Percentiles rank a stretch among this genome's conserved stretches.
phyloP scores from a whole-genome alignment of 768 basidiomycete genomes.

The Dictyophora rubrovolvata region DNA sequence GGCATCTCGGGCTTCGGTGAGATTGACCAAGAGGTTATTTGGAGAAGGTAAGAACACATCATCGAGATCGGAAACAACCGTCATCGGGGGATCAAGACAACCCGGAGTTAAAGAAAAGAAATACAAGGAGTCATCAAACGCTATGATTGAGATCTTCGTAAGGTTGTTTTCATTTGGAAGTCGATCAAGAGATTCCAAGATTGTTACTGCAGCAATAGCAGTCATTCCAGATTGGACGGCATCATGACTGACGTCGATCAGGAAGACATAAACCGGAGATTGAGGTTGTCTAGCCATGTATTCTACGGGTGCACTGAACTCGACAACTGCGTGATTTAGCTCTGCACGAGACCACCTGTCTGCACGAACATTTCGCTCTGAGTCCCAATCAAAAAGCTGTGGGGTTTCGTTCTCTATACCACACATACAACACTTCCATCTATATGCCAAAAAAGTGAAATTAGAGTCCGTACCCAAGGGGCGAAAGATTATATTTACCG shows the following conservation, averaged over 20 bases:
- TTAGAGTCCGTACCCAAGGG: background rate
- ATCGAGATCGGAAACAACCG: slow-evolving; percentile 93
- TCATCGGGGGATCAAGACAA: slow-evolving; percentile 75
- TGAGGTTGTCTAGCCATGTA: slow-evolving; percentile 99
- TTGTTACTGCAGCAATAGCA: slow-evolving; percentile 92
- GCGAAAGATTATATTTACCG: slow-evolving; percentile 36
- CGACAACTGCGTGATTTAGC: slow-evolving; percentile 88
- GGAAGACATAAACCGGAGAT: slow-evolving; percentile 95
- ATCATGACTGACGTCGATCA: slow-evolving; percentile 90
- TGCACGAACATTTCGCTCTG: slow-evolving; percentile 82
- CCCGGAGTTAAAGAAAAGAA: slow-evolving; percentile 90
- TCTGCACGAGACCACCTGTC: slow-evolving; percentile 93
- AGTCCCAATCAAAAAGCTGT: slow-evolving; percentile 98
- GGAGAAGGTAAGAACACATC: slow-evolving; percentile 98
- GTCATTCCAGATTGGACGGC: slow-evolving; percentile 96
- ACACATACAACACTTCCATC: slow-evolving; percentile 99
- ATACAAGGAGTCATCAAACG: slow-evolving; percentile 85
- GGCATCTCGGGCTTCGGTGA: slow-evolving; percentile 70
- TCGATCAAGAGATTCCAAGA: slow-evolving; percentile 89
- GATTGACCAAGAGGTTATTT: slow-evolving; percentile 86
- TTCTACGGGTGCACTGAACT: slow-evolving; percentile 95
- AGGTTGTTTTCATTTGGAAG: slow-evolving; percentile 91
- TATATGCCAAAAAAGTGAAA: slow-evolving; percentile 17
- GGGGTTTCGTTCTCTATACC: slow-evolving; percentile 97
- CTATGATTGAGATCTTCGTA: slow-evolving; percentile 87